Evolutionary conservation across 2,329 filamentous ascomycete genomes (phyloP).

Genomic region (Paramyrothecium roridum): DNA sequence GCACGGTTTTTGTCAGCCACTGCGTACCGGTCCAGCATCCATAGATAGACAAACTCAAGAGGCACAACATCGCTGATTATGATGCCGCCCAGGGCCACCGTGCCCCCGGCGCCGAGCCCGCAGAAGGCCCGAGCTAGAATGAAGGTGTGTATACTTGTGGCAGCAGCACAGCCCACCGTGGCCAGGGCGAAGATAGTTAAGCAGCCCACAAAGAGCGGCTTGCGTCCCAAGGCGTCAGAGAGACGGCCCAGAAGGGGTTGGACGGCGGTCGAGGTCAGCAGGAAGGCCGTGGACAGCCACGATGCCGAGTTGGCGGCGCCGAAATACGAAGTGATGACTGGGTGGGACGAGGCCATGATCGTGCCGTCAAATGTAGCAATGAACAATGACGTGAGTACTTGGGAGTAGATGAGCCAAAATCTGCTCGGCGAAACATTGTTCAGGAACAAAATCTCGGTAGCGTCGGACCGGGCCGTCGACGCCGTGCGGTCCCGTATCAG

Average conservation of each 20-base stretch:
- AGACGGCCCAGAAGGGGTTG: conserved; percentile 72
- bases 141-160: conserved; percentile 64
- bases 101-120: conserved; percentile 70
- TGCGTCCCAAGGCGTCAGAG: conserved; percentile 71
- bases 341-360: conserved; percentile 78
- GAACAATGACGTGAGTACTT: conserved; percentile 56
- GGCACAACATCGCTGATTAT: conserved; percentile 72
- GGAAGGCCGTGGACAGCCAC: conserved; percentile 77
- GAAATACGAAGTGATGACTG: conserved; percentile 79
- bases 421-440: conserved; percentile 42
- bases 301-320: conserved; percentile 74
- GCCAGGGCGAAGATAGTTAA: conserved; percentile 61
- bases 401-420: conserved; percentile 62
- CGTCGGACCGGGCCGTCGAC: conserved; percentile 8
- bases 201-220: conserved; percentile 61
- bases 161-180: conserved; percentile 67
- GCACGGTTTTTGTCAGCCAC: background rate
- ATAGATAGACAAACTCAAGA: conserved; percentile 52
- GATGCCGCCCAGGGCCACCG: conserved; percentile 66
- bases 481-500: conserved; percentile 14
- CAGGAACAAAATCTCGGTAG: conserved; percentile 27
- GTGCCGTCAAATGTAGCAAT: conserved; percentile 70
- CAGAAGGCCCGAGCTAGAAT: conserved; percentile 69
- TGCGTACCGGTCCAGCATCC: no score
- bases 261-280: conserved; percentile 73